Base-by-base conservation (phyloP, 768 basidiomycete species). In the Pisolithus tinctorius region DNA sequence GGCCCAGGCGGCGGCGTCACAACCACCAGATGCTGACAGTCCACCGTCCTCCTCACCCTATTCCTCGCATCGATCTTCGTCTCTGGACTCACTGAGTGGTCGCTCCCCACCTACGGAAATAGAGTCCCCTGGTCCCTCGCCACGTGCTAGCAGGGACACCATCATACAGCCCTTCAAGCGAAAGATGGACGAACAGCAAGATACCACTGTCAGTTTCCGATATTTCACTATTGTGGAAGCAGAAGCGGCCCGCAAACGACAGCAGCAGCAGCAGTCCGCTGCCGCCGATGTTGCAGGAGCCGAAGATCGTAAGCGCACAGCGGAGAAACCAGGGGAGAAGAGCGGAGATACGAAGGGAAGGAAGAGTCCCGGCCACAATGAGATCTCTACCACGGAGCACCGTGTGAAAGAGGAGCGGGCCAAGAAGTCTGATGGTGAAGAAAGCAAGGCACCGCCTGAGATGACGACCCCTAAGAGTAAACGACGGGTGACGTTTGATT, bases 401-500 rank as follows among this genome's bases (percentile, higher is more conserved):
- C 50, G 52, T 45, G 47, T 4, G 14, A 53, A 27, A 29, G 47
- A 40, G 36, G 57, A 51, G 58, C 53, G 48, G 53, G 41, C 53
- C 51, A 50, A 56, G 60, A 57, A 56, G 39, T 23, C 51, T 42
- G 60, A 58, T 55, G 55, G 47, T 31, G 40, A 64, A 57, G 27
- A 16, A 25, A 56, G n/a, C 50, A 51, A 59, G 55, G 48, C 60
- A 44, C 48, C 68, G 14, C 26, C 43, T 64, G 51, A 64, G 57
- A 51, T 64, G 60, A 58, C 67, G 69, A 52, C 63, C 49, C 51
- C 62, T 71, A 85, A 71, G 72, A 69, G 74, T 46, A 86, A 82
- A 65, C 73, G 80, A 54, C 86, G 81, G 63, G 84, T 89, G 29
- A 86, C 84, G 8, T 89, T 89, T 58, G 78, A 88, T 55, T 77